phyloP scores from a whole-genome alignment of 352 stramenopile species.

The Globisporangium sylvaticum region DNA sequence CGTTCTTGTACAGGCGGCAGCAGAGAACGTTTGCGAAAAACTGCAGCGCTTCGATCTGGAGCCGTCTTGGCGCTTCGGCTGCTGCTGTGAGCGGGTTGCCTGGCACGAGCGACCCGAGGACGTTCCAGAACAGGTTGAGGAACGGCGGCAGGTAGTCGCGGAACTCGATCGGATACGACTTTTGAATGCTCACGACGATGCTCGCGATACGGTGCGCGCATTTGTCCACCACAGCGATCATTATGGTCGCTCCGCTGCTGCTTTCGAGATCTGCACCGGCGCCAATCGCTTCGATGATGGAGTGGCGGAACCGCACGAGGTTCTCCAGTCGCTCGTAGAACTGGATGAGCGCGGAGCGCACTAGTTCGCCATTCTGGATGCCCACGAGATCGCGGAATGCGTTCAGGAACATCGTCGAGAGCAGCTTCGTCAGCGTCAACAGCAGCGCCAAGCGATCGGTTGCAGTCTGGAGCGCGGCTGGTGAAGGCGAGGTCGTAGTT shows the following conservation, averaged over 20 bases:
- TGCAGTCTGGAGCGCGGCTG: slow-evolving; percentile 12
- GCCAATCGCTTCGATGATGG: slow-evolving; percentile 6
- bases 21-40: slow-evolving; percentile 83
- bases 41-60: slow-evolving; percentile 74
- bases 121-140: slow-evolving; percentile 61
- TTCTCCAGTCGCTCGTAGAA: slow-evolving; percentile 70
- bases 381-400: slow-evolving; percentile 59
- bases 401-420: slow-evolving; percentile 66
- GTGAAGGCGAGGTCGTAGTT: slow-evolving; percentile 12
- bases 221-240: slow-evolving; percentile 43
- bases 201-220: slow-evolving; percentile 56
- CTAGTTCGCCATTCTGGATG: slow-evolving; percentile 52
- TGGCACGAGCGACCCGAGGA: slow-evolving; percentile 30
- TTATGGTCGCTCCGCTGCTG: background rate
- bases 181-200: slow-evolving; percentile 69
- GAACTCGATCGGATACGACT: slow-evolving; percentile 83
- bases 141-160: slow-evolving; percentile 69
- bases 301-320: slow-evolving; percentile 41
- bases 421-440: slow-evolving; percentile 56
- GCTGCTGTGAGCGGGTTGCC: slow-evolving; percentile 6
- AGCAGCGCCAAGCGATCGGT: slow-evolving; percentile 34
- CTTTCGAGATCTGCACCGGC: background rate
- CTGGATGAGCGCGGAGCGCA: slow-evolving; percentile 54
- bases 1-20: slow-evolving; percentile 77
- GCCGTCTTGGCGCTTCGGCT: slow-evolving; percentile 18